phyloP scores from a whole-genome alignment of 805 yeast genomes.

The Saturnispora sekii region DNA sequence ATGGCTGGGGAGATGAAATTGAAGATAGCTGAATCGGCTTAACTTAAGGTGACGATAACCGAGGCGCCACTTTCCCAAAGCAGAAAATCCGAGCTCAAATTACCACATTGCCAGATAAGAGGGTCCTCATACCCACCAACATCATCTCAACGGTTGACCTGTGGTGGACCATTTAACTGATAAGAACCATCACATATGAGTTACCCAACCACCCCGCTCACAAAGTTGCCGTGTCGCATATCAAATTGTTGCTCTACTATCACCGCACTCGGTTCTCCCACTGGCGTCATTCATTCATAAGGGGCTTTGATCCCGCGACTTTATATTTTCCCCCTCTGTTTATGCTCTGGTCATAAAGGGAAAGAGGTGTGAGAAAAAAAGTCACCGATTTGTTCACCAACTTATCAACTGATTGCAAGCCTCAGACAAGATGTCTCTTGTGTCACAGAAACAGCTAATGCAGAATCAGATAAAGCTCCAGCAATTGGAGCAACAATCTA shows the following conservation, averaged over 20 bases:
- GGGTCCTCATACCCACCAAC: background rate
- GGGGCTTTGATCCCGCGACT: too few relatives aligned
- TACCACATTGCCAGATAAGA: background rate
- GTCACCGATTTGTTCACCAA: background rate
- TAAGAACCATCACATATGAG: too few relatives aligned
- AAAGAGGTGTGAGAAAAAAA: background rate
- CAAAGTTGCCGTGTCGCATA: too few relatives aligned
- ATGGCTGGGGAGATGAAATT: background rate
- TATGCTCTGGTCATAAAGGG: background rate
- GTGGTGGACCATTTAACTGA: too few relatives aligned
- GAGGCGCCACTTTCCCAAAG: background rate
- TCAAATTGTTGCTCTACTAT: too few relatives aligned
- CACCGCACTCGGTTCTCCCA: too few relatives aligned
- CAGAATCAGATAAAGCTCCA: slow-evolving; percentile 39
- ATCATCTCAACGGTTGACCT: too few relatives aligned
- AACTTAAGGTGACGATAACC: background rate
- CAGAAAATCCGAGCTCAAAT: background rate
- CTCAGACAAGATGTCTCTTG: slow-evolving; percentile 13
- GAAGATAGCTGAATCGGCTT: background rate
- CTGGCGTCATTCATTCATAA: too few relatives aligned
- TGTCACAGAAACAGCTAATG: slow-evolving; percentile 35
- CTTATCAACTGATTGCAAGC: background rate
- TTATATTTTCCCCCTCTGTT: background rate
- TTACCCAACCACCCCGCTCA: background rate
- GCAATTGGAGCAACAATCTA: slow-evolving; percentile 34